phyloP scores from a whole-genome alignment of 2,329 filamentous ascomycete species.

The Tolypocladium tropicale region DNA sequence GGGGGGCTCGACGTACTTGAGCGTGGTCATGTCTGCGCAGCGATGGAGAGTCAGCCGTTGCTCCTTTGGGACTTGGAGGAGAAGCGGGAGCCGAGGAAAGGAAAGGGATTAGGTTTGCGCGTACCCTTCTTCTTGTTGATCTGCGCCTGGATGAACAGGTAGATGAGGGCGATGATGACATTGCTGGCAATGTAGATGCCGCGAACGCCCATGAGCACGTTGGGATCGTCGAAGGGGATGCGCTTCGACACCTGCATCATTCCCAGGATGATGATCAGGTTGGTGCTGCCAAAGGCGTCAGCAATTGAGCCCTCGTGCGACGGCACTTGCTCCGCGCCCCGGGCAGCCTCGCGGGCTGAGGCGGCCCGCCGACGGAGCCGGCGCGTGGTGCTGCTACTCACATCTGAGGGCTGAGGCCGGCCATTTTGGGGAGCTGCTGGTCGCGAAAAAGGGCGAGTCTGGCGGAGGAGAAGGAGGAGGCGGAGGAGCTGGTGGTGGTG shows the following conservation, averaged over 20 bases:
- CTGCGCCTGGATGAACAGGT: slow-evolving; percentile 72
- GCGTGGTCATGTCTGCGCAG: slow-evolving; percentile 77
- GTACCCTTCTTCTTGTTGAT: slow-evolving; percentile 97
- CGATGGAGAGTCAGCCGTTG: slow-evolving; percentile 6
- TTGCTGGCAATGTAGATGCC: slow-evolving; percentile 51
- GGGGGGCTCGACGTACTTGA: slow-evolving; percentile 97
- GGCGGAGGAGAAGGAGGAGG: not conserved
- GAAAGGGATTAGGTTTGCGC: not conserved
- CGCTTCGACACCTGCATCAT: slow-evolving; percentile 99
- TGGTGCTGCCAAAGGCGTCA: slow-evolving; percentile 50
- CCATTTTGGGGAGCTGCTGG: slow-evolving; percentile 37
- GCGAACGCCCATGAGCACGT: slow-evolving; percentile 46
- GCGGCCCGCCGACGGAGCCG: slow-evolving; percentile 1
- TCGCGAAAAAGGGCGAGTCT: slow-evolving; percentile 1
- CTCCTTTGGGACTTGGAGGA: not conserved
- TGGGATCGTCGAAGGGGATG: slow-evolving; percentile 82
- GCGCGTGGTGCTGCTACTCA: slow-evolving; percentile 24
- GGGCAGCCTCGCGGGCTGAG: not conserved
- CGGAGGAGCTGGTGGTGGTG: not conserved
- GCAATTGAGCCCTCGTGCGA: not conserved
- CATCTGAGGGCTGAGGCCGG: slow-evolving; percentile 52
- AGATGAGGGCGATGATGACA: slow-evolving; percentile 72
- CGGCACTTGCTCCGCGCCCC: too few species aligned
- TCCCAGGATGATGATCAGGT: slow-evolving; percentile 87
- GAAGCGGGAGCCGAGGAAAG: not conserved